A percentile compares a stretch with the other conserved stretches of the same genome.
Evolutionary conservation across 2,329 filamentous ascomycete genomes (phyloP).

Genomic region (Salinomyces thailandicus): DNA sequence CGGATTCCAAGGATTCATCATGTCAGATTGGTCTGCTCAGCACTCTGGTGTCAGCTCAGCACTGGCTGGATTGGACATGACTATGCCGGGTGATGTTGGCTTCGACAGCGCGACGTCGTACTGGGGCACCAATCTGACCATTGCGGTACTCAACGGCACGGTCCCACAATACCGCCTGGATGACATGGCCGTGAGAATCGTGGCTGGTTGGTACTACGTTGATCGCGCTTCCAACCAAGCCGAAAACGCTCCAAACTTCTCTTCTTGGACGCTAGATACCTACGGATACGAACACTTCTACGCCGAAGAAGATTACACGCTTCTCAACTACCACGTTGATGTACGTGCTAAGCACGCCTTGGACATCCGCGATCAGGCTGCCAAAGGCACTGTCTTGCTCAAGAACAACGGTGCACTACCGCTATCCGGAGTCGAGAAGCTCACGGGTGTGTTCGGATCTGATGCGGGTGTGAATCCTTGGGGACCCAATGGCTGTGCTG

Average conservation of each 20-base stretch:
- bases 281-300: slow-evolving; percentile 58
- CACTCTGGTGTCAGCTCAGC: slow-evolving; percentile 58
- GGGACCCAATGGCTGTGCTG: slow-evolving; percentile 69
- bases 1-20: slow-evolving; percentile 69
- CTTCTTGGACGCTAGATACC: slow-evolving; percentile 73
- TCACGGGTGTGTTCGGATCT: slow-evolving; percentile 67
- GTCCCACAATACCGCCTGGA: slow-evolving; percentile 76
- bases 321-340: slow-evolving; percentile 70
- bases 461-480: slow-evolving; percentile 66
- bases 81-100: slow-evolving; percentile 73
- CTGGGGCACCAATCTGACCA: slow-evolving; percentile 67
- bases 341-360: slow-evolving; percentile 65
- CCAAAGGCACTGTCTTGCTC: slow-evolving; percentile 74
- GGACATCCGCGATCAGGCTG: slow-evolving; percentile 65
- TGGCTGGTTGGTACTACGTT: slow-evolving; percentile 56
- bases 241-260: slow-evolving; percentile 60
- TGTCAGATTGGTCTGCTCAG: slow-evolving; percentile 62
- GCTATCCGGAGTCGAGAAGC: slow-evolving; percentile 61
- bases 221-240: slow-evolving; percentile 43
- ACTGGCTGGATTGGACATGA: slow-evolving; percentile 69
- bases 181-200: slow-evolving; percentile 80
- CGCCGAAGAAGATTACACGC: slow-evolving; percentile 50
- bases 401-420: slow-evolving; percentile 76
- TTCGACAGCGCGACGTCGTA: slow-evolving; percentile 52
- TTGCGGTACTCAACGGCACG: slow-evolving; percentile 81